Conservation (phyloP, 1,139 yeast species). For the Eremothecium gossypii region DNA sequence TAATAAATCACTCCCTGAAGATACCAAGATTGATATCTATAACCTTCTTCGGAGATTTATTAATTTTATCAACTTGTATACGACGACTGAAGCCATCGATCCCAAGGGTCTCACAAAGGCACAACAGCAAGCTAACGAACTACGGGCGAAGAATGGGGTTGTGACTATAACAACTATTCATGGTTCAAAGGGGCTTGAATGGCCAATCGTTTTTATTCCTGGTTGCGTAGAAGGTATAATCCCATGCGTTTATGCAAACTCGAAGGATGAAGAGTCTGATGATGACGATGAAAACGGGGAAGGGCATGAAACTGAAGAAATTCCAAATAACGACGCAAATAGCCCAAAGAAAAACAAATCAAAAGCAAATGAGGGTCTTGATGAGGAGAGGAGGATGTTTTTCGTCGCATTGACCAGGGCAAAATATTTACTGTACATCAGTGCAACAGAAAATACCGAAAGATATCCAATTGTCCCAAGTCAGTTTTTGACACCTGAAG, state of each 20-base stretch:
- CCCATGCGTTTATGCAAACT: slow-evolving; percentile 43
- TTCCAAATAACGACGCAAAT: slow-evolving; percentile 9
- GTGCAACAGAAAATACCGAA: slow-evolving; percentile 21
- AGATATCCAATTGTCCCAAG: slow-evolving; percentile 22
- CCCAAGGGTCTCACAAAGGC: slow-evolving; percentile 13
- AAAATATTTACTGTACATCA: slow-evolving; percentile 38
- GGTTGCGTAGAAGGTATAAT: slow-evolving; percentile 51
- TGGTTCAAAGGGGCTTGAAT: slow-evolving; percentile 87
- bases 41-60: slow-evolving; percentile 44
- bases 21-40: slow-evolving; percentile 9
- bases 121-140: slow-evolving; percentile 13
- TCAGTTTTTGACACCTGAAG: slow-evolving; percentile 24
- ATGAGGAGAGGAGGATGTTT: slow-evolving; percentile 76
- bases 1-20: neutral
- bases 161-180: slow-evolving; percentile 68
- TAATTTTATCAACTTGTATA: slow-evolving; percentile 53
- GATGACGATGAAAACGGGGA: slow-evolving; percentile 22
- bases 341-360: slow-evolving; percentile 14
- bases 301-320: slow-evolving; percentile 8
- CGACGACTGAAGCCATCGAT: slow-evolving; percentile 16
- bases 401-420: slow-evolving; percentile 90
- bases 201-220: slow-evolving; percentile 87
- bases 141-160: slow-evolving; percentile 18
- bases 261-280: slow-evolving; percentile 43
- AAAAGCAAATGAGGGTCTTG: slow-evolving; percentile 27